Percentiles rank a stretch among this genome's conserved stretches.
Conservation (phyloP, 2,329 filamentous ascomycete species). For the Pyricularia pennisetigena region DNA sequence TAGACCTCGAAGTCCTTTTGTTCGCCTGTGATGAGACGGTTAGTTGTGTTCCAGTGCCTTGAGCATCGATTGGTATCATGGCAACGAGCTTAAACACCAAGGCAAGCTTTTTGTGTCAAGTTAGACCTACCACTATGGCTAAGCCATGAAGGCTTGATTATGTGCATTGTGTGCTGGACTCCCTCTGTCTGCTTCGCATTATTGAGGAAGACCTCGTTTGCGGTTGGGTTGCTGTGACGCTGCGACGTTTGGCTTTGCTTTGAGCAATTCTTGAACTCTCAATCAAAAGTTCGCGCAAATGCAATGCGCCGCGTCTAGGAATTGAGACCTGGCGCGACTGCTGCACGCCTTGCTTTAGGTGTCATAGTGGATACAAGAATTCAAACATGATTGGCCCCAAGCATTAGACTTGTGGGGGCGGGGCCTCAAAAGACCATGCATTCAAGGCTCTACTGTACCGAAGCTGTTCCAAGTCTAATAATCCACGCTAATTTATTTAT, state of each 20-base stretch:
- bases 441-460: neutral
- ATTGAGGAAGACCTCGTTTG: neutral
- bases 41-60: neutral
- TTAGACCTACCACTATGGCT: constrained; percentile 67
- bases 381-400: neutral
- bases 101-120: neutral
- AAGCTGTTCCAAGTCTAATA: neutral
- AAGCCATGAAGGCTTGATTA: constrained; percentile 94
- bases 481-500: neutral
- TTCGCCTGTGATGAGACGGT: constrained; percentile 51
- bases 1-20: constrained; percentile 98
- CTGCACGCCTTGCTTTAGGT: neutral
- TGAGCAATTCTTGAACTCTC: neutral
- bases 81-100: neutral
- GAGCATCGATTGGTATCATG: neutral
- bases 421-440: neutral
- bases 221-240: neutral
- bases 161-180: constrained; percentile 48
- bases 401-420: neutral
- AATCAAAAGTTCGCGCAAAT: neutral
- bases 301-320: neutral
- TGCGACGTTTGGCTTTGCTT: neutral
- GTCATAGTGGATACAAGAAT: neutral
- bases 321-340: neutral
- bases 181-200: constrained; percentile 1